Conservation (phyloP, 169 alveolate genomes). For the Theileria equi region DNA sequence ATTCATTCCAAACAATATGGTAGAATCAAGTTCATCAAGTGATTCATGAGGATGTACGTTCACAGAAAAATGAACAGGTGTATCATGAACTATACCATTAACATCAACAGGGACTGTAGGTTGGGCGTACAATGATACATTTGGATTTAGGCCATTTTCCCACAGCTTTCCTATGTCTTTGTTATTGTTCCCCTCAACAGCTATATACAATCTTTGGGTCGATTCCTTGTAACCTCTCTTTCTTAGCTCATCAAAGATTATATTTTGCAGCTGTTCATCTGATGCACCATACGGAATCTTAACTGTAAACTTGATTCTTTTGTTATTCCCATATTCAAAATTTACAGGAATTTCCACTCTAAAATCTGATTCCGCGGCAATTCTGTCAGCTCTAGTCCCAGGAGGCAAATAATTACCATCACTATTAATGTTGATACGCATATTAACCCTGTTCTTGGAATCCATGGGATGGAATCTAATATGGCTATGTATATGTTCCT, state of each 20-base stretch:
- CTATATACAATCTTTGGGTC: slow-evolving; percentile 40
- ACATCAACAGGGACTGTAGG: slow-evolving; percentile 48
- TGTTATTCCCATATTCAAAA: slow-evolving; percentile 44
- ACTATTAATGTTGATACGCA: slow-evolving; percentile 20
- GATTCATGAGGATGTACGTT: slow-evolving; percentile 55
- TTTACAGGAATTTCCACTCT: slow-evolving; percentile 44
- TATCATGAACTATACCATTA: slow-evolving; percentile 49
- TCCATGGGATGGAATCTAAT: slow-evolving; percentile 44
- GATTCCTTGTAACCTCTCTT: slow-evolving; percentile 34
- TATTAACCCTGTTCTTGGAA: slow-evolving; percentile 13
- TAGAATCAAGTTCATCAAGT: slow-evolving; percentile 44
- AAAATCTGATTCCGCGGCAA: slow-evolving; percentile 56
- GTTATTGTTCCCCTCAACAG: slow-evolving; percentile 27
- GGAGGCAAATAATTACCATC: slow-evolving; percentile 53
- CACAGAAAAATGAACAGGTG: slow-evolving; percentile 27
- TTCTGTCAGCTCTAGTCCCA: slow-evolving; percentile 49
- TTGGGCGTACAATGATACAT: slow-evolving; percentile 30
- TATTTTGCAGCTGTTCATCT: slow-evolving; percentile 40
- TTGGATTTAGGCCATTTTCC: slow-evolving; percentile 20
- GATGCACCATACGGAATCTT: slow-evolving; percentile 46
- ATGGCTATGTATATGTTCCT: slow-evolving; percentile 26
- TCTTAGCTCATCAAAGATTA: slow-evolving; percentile 32
- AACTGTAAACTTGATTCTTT: slow-evolving; percentile 25
- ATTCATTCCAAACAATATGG: slow-evolving; percentile 23
- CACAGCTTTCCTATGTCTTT: slow-evolving; percentile 41